These are phyloP conservation scores for Chrysanthemum lavandulifolium DNA, from an alignment of 129 eudicot genomes.

Conservation along the genomic window DNA sequence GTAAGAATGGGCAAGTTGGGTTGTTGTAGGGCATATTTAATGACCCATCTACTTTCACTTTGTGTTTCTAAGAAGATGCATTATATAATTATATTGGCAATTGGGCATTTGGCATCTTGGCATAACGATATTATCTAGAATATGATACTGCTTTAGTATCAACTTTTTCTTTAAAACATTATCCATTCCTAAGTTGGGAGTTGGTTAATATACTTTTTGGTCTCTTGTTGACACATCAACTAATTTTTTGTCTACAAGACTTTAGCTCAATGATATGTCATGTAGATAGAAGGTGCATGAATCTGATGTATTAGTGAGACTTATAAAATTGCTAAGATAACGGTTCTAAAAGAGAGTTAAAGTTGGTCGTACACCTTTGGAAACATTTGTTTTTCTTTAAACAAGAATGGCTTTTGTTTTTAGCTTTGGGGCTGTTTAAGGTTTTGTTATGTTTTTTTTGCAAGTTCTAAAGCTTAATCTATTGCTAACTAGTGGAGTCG, in stretches of 20 bases:
- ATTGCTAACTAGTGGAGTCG: not conserved
- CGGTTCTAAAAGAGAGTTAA: not conserved
- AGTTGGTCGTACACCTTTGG: not conserved
- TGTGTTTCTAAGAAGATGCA: constrained; percentile 1
- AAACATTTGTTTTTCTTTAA: not conserved
- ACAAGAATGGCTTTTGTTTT: not conserved
- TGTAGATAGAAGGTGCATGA: not conserved
- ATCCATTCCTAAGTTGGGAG: constrained; percentile 14
- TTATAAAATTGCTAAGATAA: not conserved
- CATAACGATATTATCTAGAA: not conserved
- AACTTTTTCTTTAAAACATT: constrained; percentile 4
- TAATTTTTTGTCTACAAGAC: too few species aligned
- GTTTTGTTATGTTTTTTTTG: not conserved
- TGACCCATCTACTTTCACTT: constrained; percentile 22
- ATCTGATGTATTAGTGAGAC: not conserved
- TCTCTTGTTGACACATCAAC: too few species aligned
- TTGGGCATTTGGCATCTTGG: constrained; percentile 12
- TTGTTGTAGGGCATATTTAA: constrained; percentile 8
- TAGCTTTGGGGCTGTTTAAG: not conserved
- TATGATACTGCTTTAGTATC: constrained; percentile 1
- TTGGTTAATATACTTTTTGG: not conserved
- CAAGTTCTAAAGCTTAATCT: not conserved
- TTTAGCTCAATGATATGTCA: too few species aligned
- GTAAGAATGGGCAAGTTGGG: constrained; percentile 9
- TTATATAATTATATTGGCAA: constrained; percentile 26